Evolutionary conservation across 2,329 filamentous ascomycete species (phyloP).

Genomic region (Diaporthe aspalathi): DNA sequence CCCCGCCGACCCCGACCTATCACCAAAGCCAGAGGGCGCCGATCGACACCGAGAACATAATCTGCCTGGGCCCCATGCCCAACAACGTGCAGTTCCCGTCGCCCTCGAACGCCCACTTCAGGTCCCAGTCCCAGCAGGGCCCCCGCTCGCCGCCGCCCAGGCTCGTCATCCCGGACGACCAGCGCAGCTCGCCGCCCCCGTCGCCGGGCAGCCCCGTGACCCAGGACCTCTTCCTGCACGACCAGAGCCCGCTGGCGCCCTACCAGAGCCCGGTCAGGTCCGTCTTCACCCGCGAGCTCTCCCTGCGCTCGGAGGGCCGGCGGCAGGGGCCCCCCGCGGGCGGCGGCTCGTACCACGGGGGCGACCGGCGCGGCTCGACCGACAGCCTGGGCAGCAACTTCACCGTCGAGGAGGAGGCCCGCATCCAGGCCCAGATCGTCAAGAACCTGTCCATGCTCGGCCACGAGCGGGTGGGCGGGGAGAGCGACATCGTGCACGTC

Average conservation of each 20-base stretch:
- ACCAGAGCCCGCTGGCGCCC: slow-evolving; percentile 28
- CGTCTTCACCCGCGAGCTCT: slow-evolving; percentile 34
- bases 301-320: slow-evolving; percentile 14
- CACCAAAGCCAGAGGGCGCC: slow-evolving; percentile 56
- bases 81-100: slow-evolving; percentile 56
- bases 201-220: slow-evolving; percentile 41
- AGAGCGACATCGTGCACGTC: slow-evolving; percentile 61
- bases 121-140: slow-evolving; percentile 5
- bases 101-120: slow-evolving; percentile 42
- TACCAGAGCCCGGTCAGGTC: slow-evolving; percentile 33
- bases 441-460: slow-evolving; percentile 43
- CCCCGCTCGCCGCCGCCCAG: slow-evolving; percentile 18
- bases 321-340: neutral
- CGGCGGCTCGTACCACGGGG: neutral
- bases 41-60: slow-evolving; percentile 64
- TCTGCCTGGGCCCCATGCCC: slow-evolving; percentile 67
- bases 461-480: slow-evolving; percentile 56
- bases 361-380: slow-evolving; percentile 44
- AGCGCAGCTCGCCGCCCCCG: neutral
- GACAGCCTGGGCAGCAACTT: slow-evolving; percentile 68
- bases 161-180: neutral
- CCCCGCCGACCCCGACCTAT: slow-evolving; percentile 47
- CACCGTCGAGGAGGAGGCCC: slow-evolving; percentile 63
- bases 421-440: slow-evolving; percentile 40
- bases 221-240: slow-evolving; percentile 43